These are phyloP conservation scores for Globisporangium carolinianum DNA, from an alignment of 352 stramenopile genomes.

Conservation along the genomic window DNA sequence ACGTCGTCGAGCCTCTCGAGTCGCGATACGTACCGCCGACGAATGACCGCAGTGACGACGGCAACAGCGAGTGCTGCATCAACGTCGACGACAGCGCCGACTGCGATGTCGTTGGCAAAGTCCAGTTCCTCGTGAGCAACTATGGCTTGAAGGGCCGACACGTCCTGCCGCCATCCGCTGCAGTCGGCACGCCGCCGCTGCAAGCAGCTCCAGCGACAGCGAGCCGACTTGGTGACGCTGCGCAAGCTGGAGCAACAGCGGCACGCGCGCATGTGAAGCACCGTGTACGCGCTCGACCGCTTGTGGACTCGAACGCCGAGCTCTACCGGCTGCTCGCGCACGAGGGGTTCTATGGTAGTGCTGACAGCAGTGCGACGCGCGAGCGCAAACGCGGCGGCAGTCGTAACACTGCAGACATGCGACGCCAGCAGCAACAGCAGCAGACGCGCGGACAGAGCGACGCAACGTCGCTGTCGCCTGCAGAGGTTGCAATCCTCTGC, in stretches of 20 bases:
- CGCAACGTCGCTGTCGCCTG: slow-evolving; percentile 40
- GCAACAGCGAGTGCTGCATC: background rate
- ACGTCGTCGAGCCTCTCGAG: slow-evolving; percentile 34
- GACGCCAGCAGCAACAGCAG: slow-evolving; percentile 2
- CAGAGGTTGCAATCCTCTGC: slow-evolving; percentile 58
- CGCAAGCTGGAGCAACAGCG: background rate
- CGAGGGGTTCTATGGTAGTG: slow-evolving; percentile 50
- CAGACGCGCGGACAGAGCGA: slow-evolving; percentile 22
- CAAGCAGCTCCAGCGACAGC: background rate
- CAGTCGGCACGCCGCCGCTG: slow-evolving; percentile 5
- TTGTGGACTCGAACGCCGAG: slow-evolving; percentile 72
- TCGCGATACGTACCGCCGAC: too few relatives aligned
- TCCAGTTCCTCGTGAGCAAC: slow-evolving; percentile 88
- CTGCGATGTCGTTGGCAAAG: slow-evolving; percentile 32
- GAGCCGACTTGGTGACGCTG: background rate
- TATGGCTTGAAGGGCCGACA: slow-evolving; percentile 65
- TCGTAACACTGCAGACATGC: background rate
- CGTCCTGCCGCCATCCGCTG: slow-evolving; percentile 1
- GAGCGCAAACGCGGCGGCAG: background rate
- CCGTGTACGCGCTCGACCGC: slow-evolving; percentile 59
- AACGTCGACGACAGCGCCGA: background rate
- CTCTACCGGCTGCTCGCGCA: slow-evolving; percentile 50
- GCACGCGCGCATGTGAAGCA: slow-evolving; percentile 31
- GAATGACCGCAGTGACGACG: background rate
- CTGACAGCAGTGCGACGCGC: background rate